Evolutionary conservation across 129 eudicot genomes (phyloP), one percentile per base, ranked within the genome.

Genomic region (Artemisia tridentata): DNA sequence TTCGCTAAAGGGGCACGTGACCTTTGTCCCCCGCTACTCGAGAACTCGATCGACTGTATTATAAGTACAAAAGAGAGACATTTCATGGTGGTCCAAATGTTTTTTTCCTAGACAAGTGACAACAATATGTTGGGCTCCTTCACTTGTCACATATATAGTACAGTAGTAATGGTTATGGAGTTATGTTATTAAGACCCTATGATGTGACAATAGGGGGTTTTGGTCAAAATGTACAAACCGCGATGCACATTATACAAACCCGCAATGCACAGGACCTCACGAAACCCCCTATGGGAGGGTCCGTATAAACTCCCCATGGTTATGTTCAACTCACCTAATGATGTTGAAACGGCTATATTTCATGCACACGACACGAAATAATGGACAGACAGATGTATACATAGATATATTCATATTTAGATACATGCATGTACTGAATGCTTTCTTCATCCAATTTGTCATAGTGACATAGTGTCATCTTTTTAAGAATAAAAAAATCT

Each of bases 311-410:
- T n/a, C n/a, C n/a, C n/a, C n/a, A 68, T 61, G 21, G 50, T n/a
- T 34, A 60, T 61, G 46, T 62, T 63, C 68, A 63, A 38, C 52
- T 38, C 68, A 63, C 66, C 59, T 55, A 69, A 65, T 61, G 54
- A 63, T 23, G 57, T 49, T 76, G 75, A 61, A 75, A 82, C 85
- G 85, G 87, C 81, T 86, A 74, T 80, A 86, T 83, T 80, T 83
- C 84, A 83, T 77, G 83, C 69, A 62, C 76, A 19, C 51, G 56
- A 46, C 46, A 41, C 68, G 34, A 51, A 55, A 66, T 65, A 23
- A 25, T 81, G 19, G 3, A 41, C 15, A 17, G 18, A 48, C 52
- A 21, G 56, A 53, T 54, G 51, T 68, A n/a, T 61, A 65, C 73
- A 48, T 16, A 52, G 20, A 7, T 18, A 38, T 38, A 68, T 50